Evolutionary conservation across 345 rosid species (phyloP), one percentile per base, ranked within the genome.

Genomic region (Linum trigynum): DNA sequence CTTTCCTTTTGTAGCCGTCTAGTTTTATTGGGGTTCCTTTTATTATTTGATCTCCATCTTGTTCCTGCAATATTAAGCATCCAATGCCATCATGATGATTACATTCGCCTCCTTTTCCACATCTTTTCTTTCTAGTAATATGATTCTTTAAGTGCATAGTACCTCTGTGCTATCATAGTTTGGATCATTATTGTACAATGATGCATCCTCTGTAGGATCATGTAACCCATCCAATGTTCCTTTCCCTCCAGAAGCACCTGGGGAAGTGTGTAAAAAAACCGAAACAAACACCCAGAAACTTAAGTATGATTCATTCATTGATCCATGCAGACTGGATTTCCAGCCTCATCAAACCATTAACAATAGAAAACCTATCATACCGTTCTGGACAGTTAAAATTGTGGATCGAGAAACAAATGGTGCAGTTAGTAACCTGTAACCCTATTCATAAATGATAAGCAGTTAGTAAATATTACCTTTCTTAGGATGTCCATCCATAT

Each of bases 81-180:
- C n/a, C 32, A 38, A 57, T 38, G 41, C 32, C 45, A 42, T 36
- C 14, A 58, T 4, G 36, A 14, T 11, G 48, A 38, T 14, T 9
- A 5, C 17, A 38, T 15, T 14, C 35, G 10, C 8, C 2, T 56
- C 36, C 38, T n/a, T 23, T 23, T 23, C 32, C 32, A 23, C 0
- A 23, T 23, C 32, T 23, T 23, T 23, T 23, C 32, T 23, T 23
- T 23, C 32, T 23, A 23, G 32, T 23, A 23, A 23, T 23, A 23
- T 23, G 32, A 23, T 23, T 23, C 32, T 23, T 23, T 23, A 23
- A 23, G 32, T 23, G 32, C 32, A 23, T 63, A 65, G 48, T 71
- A 85, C 95, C 90, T 84, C 85, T 51, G 55, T 70, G 76, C 83
- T 72, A 71, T 86, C 84, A 48, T 80, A 84, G 60, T 80, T 82